phyloP scores from a whole-genome alignment of 495 filamentous ascomycete species.

The Neurospora intermedia region DNA sequence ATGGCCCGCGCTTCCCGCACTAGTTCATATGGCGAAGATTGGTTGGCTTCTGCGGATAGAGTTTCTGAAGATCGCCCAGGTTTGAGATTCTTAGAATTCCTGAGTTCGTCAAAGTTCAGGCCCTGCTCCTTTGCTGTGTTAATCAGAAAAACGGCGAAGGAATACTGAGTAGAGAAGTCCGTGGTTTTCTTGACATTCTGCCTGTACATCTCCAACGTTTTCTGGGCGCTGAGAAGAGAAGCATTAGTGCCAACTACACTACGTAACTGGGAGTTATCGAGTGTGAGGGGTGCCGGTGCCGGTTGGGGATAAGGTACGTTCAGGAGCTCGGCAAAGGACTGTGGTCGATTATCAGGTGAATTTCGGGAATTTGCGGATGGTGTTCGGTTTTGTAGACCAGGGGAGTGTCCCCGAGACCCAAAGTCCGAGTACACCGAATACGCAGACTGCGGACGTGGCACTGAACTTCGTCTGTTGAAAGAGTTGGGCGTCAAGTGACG shows the following conservation, averaged over 20 bases:
- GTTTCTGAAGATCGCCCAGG: conserved; percentile 25
- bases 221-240: conserved; percentile 74
- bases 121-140: conserved; percentile 65
- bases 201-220: conserved; percentile 96
- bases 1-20: conserved; percentile 83
- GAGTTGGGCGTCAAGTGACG: conserved; percentile 48
- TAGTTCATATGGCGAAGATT: conserved; percentile 50
- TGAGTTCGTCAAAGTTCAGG: conserved; percentile 27
- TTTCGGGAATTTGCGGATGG: conserved; percentile 52
- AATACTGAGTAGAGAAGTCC: conserved; percentile 78
- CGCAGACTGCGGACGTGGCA: conserved; percentile 57
- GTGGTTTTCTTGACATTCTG: conserved; percentile 94
- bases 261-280: conserved; percentile 69
- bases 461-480: conserved; percentile 38
- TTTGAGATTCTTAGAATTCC: conserved; percentile 33
- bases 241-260: conserved; percentile 77
- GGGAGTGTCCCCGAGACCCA: conserved; percentile 49
- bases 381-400: conserved; percentile 41
- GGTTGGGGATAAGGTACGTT: conserved; percentile 85
- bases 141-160: conserved; percentile 90
- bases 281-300: conserved; percentile 56
- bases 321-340: conserved; percentile 78
- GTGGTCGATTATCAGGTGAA: conserved; percentile 67
- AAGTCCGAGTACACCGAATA: conserved; percentile 64
- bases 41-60: conserved; percentile 33